Percentiles rank a stretch among this genome's conserved stretches.
Evolutionary conservation across 148 eudicot genomes (phyloP).

Genomic region (Chenopodium quinoa): DNA sequence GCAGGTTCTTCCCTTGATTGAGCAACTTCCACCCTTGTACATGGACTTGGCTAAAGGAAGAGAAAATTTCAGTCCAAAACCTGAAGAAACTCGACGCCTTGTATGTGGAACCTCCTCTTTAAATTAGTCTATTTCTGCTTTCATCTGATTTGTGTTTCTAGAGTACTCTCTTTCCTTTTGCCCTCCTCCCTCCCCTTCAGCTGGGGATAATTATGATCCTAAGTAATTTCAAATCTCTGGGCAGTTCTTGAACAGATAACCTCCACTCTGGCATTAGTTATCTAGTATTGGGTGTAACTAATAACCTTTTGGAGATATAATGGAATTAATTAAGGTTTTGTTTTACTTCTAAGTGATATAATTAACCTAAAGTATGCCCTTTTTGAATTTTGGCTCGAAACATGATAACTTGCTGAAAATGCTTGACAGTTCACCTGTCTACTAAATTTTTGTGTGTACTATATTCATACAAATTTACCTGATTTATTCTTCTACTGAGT

Average conservation of each 20-base stretch:
- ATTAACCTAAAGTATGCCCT: not conserved
- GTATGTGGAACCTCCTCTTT: conserved; percentile 40
- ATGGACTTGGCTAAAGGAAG: conserved; percentile 92
- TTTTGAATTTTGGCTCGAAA: not conserved
- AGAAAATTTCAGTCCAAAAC: conserved; percentile 79
- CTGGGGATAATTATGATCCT: not conserved
- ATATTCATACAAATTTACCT: not conserved
- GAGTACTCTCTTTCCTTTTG: not conserved
- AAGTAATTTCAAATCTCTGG: not conserved
- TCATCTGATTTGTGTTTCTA: not conserved
- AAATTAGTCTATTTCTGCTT: conserved; percentile 3
- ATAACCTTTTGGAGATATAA: not conserved
- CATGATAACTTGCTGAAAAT: not conserved
- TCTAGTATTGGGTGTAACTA: not conserved
- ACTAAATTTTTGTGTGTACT: not conserved
- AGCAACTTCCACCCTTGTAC: conserved; percentile 94
- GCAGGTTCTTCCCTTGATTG: conserved; percentile 90
- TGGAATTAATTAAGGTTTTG: not conserved
- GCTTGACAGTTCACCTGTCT: not conserved
- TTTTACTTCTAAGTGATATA: not conserved
- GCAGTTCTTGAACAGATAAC: not conserved
- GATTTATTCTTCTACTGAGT: conserved; percentile 11
- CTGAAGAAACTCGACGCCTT: conserved; percentile 91
- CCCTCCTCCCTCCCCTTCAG: not conserved
- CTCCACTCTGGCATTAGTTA: not conserved